Conservation (phyloP, 2,329 filamentous ascomycete genomes). For the Colletotrichum scovillei region DNA sequence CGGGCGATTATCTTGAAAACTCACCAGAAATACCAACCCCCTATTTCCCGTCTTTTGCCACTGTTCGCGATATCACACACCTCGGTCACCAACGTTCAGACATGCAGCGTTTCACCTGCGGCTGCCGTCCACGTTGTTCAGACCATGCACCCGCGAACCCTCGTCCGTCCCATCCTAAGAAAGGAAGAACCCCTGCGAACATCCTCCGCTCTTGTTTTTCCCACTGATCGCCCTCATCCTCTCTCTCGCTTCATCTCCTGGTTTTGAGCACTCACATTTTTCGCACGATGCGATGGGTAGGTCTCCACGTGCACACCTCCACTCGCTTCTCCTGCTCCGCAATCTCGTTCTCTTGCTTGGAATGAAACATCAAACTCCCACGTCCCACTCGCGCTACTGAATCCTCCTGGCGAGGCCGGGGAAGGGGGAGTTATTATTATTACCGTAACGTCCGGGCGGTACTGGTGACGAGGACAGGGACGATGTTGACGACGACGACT, state of each 20-base stretch:
- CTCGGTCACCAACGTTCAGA: slow-evolving; percentile 29
- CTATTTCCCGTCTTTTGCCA: neutral
- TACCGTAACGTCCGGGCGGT: neutral
- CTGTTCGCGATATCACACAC: slow-evolving; percentile 15
- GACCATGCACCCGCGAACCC: slow-evolving; percentile 12
- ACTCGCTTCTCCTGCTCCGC: neutral
- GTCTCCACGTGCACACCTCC: slow-evolving; percentile 11
- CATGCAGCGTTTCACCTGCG: slow-evolving; percentile 33
- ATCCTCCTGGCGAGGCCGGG: neutral
- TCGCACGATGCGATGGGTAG: neutral
- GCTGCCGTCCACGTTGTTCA: slow-evolving; percentile 19
- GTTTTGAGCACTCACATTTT: slow-evolving; percentile 1
- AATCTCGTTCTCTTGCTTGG: slow-evolving; percentile 7
- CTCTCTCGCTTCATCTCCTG: neutral
- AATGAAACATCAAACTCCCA: slow-evolving; percentile 21
- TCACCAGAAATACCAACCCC: neutral
- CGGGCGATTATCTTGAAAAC: neutral
- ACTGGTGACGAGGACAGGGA: neutral
- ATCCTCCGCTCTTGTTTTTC: slow-evolving; percentile 8
- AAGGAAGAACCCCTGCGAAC: slow-evolving; percentile 26
- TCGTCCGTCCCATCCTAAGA: slow-evolving; percentile 17
- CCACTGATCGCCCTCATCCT: slow-evolving; percentile 12
- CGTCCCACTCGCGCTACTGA: neutral
- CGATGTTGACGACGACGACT: neutral
- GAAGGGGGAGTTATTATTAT: neutral